Evolutionary conservation across 2,329 filamentous ascomycete species (phyloP).

Genomic region (Myriangium duriaei): DNA sequence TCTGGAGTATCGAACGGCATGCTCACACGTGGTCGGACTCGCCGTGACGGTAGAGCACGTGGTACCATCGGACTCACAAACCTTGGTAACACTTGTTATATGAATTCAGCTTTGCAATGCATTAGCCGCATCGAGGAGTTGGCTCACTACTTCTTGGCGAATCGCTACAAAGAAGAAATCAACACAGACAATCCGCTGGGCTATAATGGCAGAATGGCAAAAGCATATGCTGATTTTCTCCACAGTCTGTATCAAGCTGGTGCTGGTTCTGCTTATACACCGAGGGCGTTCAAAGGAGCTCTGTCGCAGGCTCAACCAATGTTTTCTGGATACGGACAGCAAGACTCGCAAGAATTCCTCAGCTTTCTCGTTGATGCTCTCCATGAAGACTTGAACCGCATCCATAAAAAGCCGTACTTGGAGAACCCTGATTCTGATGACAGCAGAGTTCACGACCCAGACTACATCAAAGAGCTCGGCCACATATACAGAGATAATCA

Average conservation of each 20-base stretch:
- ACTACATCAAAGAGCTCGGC: constrained; percentile 72
- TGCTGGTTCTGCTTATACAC: constrained; percentile 55
- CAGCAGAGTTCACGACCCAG: constrained; percentile 75
- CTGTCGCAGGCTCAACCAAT: constrained; percentile 71
- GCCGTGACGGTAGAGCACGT: constrained; percentile 54
- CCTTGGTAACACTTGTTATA: constrained; percentile 95
- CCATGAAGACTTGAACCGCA: constrained; percentile 87
- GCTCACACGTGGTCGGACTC: constrained; percentile 58
- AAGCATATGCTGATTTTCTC: constrained; percentile 64
- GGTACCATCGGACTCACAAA: constrained; percentile 80
- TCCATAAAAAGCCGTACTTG: constrained; percentile 92
- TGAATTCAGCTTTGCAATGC: constrained; percentile 96
- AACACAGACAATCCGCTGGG: constrained; percentile 78
- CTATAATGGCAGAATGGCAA: constrained; percentile 76
- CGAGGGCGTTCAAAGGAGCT: constrained; percentile 67
- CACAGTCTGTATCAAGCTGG: constrained; percentile 64
- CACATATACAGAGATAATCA: constrained; percentile 86
- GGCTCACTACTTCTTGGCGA: constrained; percentile 72
- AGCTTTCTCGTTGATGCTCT: constrained; percentile 89
- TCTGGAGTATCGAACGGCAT: constrained; percentile 34
- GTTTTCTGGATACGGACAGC: constrained; percentile 90
- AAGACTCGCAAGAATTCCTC: constrained; percentile 94
- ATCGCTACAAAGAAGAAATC: constrained; percentile 64
- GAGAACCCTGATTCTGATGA: constrained; percentile 97
- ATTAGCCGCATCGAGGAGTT: constrained; percentile 87